Base-by-base conservation (phyloP, 2,329 filamentous ascomycete species). In the Cladophialophora psammophila region DNA sequence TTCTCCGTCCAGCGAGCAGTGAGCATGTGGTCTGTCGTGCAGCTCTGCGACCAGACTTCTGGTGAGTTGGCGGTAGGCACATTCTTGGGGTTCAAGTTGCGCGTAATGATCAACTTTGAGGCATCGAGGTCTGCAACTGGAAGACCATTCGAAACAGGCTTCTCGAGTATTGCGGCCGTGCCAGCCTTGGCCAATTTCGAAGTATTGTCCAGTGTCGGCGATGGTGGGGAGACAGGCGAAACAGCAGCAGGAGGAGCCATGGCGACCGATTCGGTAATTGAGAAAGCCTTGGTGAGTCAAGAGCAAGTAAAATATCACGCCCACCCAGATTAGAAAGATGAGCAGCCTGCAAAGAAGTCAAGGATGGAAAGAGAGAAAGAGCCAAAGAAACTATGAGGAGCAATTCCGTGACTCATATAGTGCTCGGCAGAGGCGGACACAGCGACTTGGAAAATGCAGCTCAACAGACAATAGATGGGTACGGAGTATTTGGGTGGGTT, bases 1-100 rank as follows among this genome's bases (percentile, higher is more conserved):
- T 81, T 76, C 26, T 78, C 80, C 38, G 84, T 88, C 92, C 93
- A 96, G 62, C 82, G 80, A 20, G 84, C 90, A 60, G 88, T 90
- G 74, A 95, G 84, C 93, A 97, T 96, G 84, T 97, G 94, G 83
- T 97, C 93, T 69, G 91, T 93, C 83, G 84, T 86, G 66, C 77
- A 69, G 35, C 75, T 78, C 64, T 80, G 77, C 68, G 76, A 75
- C 73, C 76, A 64, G 65, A 80, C 77, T 74, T 80, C 78, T 1
- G 77, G 73, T 6, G 79, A 81, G 48, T 78, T 76, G 5, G 77
- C 77, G 26, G 73, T 71, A 58, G 79, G 79, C 20, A 81, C 77
- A 64, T 75, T 63, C 53, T 76, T 76, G 8, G 77, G 75, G 60
- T 73, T 75, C 38, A 75, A 74, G 45, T 77, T 77, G 31, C 70